Base-by-base conservation (phyloP, 768 basidiomycete genomes). In the Russula ochroleuca region DNA sequence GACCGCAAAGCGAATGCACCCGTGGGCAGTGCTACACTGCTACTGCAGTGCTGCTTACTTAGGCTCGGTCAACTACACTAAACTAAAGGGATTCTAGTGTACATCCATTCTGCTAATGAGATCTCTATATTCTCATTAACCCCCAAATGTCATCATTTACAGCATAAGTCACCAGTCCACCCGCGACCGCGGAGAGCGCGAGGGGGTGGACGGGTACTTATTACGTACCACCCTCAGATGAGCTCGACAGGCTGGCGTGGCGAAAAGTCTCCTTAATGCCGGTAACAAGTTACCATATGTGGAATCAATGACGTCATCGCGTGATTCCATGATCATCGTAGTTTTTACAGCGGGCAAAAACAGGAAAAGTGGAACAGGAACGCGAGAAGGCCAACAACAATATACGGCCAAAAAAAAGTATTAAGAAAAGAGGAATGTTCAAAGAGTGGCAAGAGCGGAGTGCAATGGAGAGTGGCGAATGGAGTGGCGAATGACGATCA, bases 401-500 rank as follows among this genome's bases (percentile, higher is more conserved):
- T 59, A 56, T 55, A 64, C n/a, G 52, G 63, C 45, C 37, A 59
- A 52, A 33, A 28, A 28, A 28, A 61, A 50, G 55, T 33, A 56
- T 37, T 61, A 38, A 19, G 51, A 37, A 53, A 6, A n/a, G 6
- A 25, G 9, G 14, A 49, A 40, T n/a, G 38, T 51, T 49, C 31
- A 61, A 49, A 50, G 63, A 23, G 31, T 19, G 28, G 15, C 45
- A 56, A 56, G 25, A 49, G 49, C 55, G 31, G n/a, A 59, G 37
- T 53, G 62, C 54, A 50, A 25, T 40, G 48, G 15, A 19, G 45
- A 15, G 50, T 3, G 48, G 28, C 5, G 7, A 25, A 5, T 28
- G 28, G 5, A 28, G 28, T 28, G 28, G 5, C 2, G 28, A 14
- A 28, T 35, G 50, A 25, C 28, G 55, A 58, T 84, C 76, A 90